Conservation (phyloP, 768 basidiomycete genomes). For the Suillus cothurnatus region DNA sequence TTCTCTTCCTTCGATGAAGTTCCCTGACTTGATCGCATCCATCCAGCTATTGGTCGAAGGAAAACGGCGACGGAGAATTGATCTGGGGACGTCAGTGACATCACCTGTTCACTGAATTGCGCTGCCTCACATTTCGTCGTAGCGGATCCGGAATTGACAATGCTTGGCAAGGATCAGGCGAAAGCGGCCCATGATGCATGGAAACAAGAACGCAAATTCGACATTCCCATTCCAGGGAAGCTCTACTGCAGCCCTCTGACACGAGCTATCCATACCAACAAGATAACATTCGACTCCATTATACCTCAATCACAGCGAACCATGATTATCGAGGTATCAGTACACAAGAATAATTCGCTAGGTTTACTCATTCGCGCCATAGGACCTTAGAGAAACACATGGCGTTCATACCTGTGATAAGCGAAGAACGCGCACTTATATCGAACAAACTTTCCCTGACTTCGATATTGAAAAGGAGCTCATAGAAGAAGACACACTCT, state of each 20-base stretch:
- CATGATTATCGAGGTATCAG: slow-evolving; percentile 56
- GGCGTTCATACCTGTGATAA: slow-evolving; percentile 75
- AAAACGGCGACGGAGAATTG: slow-evolving; percentile 65
- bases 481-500: slow-evolving; percentile 63
- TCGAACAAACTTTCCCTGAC: slow-evolving; percentile 47
- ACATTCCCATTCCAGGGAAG: slow-evolving; percentile 53
- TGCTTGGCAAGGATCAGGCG: slow-evolving; percentile 59
- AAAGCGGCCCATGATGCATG: slow-evolving; percentile 45
- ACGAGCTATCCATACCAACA: slow-evolving; percentile 59
- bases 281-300: slow-evolving; percentile 50
- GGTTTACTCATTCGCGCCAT: neutral
- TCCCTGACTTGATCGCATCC: neutral
- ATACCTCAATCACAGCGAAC: slow-evolving; percentile 34
- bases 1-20: neutral
- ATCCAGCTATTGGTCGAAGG: slow-evolving; percentile 60
- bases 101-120: neutral
- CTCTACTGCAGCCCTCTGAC: slow-evolving; percentile 67
- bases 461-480: slow-evolving; percentile 61
- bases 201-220: slow-evolving; percentile 43
- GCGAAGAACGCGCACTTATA: slow-evolving; percentile 51
- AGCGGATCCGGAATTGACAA: slow-evolving; percentile 72
- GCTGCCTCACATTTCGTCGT: slow-evolving; percentile 8
- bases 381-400: slow-evolving; percentile 71
- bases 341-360: neutral
- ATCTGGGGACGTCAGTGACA: slow-evolving; percentile 70